phyloP scores from a whole-genome alignment of 148 eudicot genomes.

The Gaultheria prostrata region DNA sequence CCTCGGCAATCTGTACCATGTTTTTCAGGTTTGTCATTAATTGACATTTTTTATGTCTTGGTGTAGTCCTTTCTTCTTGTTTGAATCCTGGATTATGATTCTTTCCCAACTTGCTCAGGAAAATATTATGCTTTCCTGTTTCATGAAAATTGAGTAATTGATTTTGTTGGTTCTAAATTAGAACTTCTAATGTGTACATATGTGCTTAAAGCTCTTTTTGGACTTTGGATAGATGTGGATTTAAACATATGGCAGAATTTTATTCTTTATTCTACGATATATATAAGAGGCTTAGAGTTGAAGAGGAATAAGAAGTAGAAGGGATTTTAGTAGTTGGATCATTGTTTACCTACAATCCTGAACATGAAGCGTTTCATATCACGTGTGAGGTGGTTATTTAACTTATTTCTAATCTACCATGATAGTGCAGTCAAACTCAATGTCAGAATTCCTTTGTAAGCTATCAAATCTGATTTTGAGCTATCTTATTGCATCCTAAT shows the following conservation, averaged over 20 bases:
- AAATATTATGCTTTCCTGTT: not conserved
- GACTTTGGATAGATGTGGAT: not conserved
- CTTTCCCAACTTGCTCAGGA: not conserved
- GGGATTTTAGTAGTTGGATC: not conserved
- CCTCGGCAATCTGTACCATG: not conserved
- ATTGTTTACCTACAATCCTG: not conserved
- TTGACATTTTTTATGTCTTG: not conserved
- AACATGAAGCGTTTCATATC: not conserved
- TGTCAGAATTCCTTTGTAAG: not conserved
- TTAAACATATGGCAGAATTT: not conserved
- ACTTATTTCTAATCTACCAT: not conserved
- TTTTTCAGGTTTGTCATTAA: not conserved
- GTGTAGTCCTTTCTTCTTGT: not conserved
- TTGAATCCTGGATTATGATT: no score
- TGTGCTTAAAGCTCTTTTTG: not conserved
- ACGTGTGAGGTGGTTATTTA: not conserved
- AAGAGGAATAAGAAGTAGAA: no score
- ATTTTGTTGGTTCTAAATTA: not conserved
- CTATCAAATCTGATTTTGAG: not conserved
- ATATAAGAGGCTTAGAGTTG: not conserved
- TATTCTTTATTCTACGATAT: no score
- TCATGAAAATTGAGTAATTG: not conserved
- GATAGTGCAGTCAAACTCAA: not conserved
- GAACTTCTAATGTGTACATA: no score
- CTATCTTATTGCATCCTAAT: not conserved